phyloP scores from a whole-genome alignment of 805 yeast genomes.

The Yarrowia keelungensis region DNA sequence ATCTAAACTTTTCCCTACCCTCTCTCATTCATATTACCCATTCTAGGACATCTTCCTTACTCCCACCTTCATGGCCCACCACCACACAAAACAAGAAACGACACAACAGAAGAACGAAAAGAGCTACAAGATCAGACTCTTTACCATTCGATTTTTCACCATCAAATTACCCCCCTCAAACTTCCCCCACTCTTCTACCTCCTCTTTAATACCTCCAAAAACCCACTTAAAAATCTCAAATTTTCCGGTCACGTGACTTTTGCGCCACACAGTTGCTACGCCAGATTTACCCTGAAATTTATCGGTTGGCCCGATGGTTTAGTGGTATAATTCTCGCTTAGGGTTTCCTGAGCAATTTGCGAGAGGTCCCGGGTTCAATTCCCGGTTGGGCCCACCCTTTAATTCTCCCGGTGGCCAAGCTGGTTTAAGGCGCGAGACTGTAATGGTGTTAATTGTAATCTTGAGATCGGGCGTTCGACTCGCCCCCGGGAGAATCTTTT shows the following conservation, averaged over 20 bases:
- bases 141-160: too few species aligned
- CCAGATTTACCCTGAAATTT: background rate
- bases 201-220: background rate
- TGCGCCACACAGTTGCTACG: background rate
- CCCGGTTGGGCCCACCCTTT: slow-evolving; percentile 39
- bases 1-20: too few species aligned
- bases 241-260: slow-evolving; percentile 13
- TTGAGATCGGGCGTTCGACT: slow-evolving; percentile 40
- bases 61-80: too few species aligned
- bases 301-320: slow-evolving; percentile 38
- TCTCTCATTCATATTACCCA: too few species aligned
- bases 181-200: background rate
- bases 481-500: slow-evolving; percentile 39
- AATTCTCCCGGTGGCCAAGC: slow-evolving; percentile 39
- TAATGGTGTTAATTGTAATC: slow-evolving; percentile 37
- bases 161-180: too few species aligned
- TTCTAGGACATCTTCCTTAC: too few species aligned
- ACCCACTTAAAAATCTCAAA: background rate
- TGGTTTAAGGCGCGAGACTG: slow-evolving; percentile 40
- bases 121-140: too few species aligned
- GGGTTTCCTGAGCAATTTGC: slow-evolving; percentile 38
- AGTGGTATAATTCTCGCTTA: slow-evolving; percentile 39
- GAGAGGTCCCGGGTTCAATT: slow-evolving; percentile 39
- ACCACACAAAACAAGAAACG: too few species aligned
- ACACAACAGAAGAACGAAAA: too few species aligned